Evolutionary conservation across 768 basidiomycete species (phyloP).

Genomic region (Termitomyces sp.): DNA sequence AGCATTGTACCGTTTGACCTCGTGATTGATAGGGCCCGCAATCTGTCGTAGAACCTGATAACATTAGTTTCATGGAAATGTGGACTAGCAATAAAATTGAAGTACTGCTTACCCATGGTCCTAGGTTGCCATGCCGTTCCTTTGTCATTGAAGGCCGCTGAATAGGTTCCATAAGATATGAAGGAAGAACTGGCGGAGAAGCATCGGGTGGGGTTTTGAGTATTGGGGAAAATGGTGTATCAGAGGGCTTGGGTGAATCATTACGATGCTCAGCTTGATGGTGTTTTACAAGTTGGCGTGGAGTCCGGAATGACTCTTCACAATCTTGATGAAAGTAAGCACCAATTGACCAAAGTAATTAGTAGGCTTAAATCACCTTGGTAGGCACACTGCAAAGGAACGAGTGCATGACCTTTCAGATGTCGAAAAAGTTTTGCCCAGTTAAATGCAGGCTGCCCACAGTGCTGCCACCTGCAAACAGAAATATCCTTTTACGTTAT

Average conservation of each 20-base stretch:
- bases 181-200: slow-evolving; percentile 40
- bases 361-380: slow-evolving; percentile 37
- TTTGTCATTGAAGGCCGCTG: slow-evolving; percentile 42
- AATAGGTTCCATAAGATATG: slow-evolving; percentile 47
- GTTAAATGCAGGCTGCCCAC: slow-evolving; percentile 40
- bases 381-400: slow-evolving; percentile 44
- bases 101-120: slow-evolving; percentile 44
- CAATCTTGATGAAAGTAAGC: slow-evolving; percentile 41
- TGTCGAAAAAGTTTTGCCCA: slow-evolving; percentile 41
- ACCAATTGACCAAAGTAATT: neutral
- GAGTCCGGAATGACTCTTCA: slow-evolving; percentile 41
- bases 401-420: slow-evolving; percentile 48
- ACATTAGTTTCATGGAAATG: neutral
- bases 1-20: slow-evolving; percentile 42
- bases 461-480: slow-evolving; percentile 56
- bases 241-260: slow-evolving; percentile 30
- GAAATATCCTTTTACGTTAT: slow-evolving; percentile 23
- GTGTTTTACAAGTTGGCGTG: slow-evolving; percentile 49
- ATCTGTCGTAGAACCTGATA: slow-evolving; percentile 23
- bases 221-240: slow-evolving; percentile 28
- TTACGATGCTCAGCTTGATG: slow-evolving; percentile 38
- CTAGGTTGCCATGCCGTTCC: slow-evolving; percentile 48
- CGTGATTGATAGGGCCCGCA: slow-evolving; percentile 25
- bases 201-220: slow-evolving; percentile 30
- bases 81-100: slow-evolving; percentile 2